Evolutionary conservation across 2,329 filamentous ascomycete species (phyloP).

Genomic region (Xylariaceae sp.): DNA sequence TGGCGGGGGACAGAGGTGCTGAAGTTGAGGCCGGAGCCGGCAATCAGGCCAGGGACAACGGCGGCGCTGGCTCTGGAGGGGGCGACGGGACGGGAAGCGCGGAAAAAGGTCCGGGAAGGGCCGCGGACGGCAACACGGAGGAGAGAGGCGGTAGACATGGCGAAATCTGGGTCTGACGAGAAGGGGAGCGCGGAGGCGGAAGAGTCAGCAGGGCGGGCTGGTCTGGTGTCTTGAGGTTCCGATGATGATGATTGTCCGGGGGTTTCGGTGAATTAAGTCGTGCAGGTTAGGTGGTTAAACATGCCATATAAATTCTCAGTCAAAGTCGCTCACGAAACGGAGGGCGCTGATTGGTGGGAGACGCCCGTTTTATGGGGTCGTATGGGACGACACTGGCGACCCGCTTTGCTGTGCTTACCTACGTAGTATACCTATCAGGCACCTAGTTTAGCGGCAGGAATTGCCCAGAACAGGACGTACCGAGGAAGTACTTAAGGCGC

Average conservation of each 20-base stretch:
- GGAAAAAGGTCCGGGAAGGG: conserved; percentile 57
- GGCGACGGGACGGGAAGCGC: conserved; percentile 56
- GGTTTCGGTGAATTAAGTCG: conserved; percentile 4
- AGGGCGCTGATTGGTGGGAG: not conserved
- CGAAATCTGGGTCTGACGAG: conserved; percentile 18
- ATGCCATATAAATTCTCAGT: conserved; percentile 21
- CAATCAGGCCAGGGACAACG: conserved; percentile 46
- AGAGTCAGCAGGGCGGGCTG: conserved; percentile 5
- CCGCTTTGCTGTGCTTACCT: not conserved
- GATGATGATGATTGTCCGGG: conserved; percentile 9
- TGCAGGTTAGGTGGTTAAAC: conserved; percentile 9
- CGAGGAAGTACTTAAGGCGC: not conserved
- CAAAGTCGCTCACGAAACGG: conserved; percentile 18
- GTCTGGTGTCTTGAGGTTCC: conserved; percentile 4
- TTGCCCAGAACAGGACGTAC: not conserved
- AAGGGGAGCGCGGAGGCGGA: conserved; percentile 9
- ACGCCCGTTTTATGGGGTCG: not conserved
- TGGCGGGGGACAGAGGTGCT: conserved; percentile 56
- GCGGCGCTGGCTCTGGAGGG: conserved; percentile 48
- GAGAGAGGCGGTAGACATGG: conserved; percentile 63
- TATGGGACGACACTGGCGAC: not conserved
- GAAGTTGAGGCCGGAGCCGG: conserved; percentile 50
- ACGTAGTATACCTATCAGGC: not conserved
- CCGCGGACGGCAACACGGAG: conserved; percentile 68
- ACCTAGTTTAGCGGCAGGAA: not conserved